phyloP scores from a whole-genome alignment of 2,329 filamentous ascomycete genomes.

The Beauveria scarabaeidicola region DNA sequence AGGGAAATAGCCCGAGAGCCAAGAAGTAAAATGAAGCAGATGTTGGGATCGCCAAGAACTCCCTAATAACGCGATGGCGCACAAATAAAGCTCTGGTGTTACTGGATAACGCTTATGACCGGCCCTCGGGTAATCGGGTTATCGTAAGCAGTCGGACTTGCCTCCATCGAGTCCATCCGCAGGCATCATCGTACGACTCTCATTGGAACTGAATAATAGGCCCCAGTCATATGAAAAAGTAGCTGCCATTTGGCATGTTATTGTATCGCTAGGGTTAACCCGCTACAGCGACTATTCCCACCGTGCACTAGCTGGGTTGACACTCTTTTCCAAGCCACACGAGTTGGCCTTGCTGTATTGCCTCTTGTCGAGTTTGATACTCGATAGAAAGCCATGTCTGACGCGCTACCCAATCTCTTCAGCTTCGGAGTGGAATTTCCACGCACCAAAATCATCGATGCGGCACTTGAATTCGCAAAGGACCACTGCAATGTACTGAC shows the following conservation, averaged over 20 bases:
- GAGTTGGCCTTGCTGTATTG: background rate
- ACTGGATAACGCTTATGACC: background rate
- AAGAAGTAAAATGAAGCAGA: no score
- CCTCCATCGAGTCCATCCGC: no score
- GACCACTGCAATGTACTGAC: slow-evolving; percentile 11
- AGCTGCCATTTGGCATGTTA: background rate
- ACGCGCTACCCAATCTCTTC: background rate
- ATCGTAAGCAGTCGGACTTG: background rate
- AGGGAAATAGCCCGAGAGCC: no score
- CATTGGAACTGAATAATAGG: background rate
- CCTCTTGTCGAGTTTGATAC: background rate
- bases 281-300: background rate
- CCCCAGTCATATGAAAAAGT: background rate
- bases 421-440: background rate
- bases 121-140: background rate
- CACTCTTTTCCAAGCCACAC: background rate
- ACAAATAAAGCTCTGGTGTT: background rate
- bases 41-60: no score
- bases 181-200: no score
- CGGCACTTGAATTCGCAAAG: slow-evolving; percentile 3
- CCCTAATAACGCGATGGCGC: background rate
- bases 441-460: background rate
- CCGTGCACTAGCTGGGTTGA: background rate
- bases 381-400: background rate
- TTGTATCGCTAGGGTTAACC: background rate